Evolutionary conservation across 2,329 filamentous ascomycete genomes (phyloP), one percentile per base, ranked within the genome.

Genomic region (Diaporthe batatas): DNA sequence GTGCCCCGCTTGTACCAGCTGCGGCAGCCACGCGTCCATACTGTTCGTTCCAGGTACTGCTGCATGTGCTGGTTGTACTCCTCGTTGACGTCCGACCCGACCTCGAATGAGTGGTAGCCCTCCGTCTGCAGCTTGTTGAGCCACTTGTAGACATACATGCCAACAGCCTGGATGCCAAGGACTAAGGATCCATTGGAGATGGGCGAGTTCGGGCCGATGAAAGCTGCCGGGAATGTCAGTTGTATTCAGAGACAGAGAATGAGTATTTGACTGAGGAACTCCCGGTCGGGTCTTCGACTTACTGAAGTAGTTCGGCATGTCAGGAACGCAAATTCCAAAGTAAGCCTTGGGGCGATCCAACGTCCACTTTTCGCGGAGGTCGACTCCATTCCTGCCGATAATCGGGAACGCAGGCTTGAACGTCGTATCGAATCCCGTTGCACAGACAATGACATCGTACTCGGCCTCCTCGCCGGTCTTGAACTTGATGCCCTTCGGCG

Each of bases 401-500:
- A 74, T 76, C 3, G 77, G 75, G 55, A 76, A 79, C 2, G 42
- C 65, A 10, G 78, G 76, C 51, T 75, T 72, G 53, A 73, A 77
- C 21, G 70, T 74, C 47, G 77, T 76, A 54, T 80, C 78, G 47
- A 80, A 81, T 21, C 80, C 80, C 8, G 82, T 84, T 0, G 82
- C 82, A 21, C 82, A 78, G 21, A 81, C 73, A 8, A 82, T 76
- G 12, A 81, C 75, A 62, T 83, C 81, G 29, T 79, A 75, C 44
- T 82, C 77, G 1, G 76, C 78, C 39, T 77, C 73, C 34, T 59
- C 57, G 12, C 57, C 57, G 8, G 34, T 59, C 36, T 59, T 59
- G 57, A 59, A 59, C 16, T 12, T 59, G 23, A 59, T 59, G 23
- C 57, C 57, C 36, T 44, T 25, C 12, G 57, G 57, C 4, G 77